Evolutionary conservation across 2,329 filamentous ascomycete genomes (phyloP).

Genomic region (Cladosporium sp.): DNA sequence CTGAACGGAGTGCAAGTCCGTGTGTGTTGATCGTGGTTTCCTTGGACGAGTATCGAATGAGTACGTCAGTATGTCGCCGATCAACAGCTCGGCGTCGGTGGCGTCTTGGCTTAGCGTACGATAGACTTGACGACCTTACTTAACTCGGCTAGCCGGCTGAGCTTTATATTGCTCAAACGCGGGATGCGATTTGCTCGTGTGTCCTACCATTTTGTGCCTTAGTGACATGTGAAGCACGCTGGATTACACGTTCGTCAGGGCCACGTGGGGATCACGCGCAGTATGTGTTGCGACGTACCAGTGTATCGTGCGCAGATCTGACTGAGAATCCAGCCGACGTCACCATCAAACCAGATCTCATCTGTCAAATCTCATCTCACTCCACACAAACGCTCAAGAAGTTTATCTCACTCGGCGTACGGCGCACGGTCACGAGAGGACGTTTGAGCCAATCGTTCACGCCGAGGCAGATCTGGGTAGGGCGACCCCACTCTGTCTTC

Average conservation of each 20-base stretch:
- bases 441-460: conserved; percentile 11
- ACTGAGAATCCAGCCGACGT: too few relatives aligned
- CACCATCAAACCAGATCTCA: not conserved
- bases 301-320: too few relatives aligned
- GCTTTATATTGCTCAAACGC: not conserved
- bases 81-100: not conserved
- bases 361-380: conserved; percentile 8
- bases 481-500: not conserved
- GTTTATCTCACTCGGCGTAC: conserved; percentile 8
- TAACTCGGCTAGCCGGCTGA: not conserved
- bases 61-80: conserved; percentile 5
- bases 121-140: not conserved
- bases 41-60: not conserved
- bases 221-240: not conserved
- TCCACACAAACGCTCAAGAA: conserved; percentile 2
- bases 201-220: not conserved
- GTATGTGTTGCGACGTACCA: not conserved
- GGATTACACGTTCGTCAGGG: too few relatives aligned
- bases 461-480: conserved; percentile 9
- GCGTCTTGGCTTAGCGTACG: not conserved
- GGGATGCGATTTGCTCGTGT: not conserved
- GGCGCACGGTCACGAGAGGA: not conserved
- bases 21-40: not conserved
- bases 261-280: too few relatives aligned
- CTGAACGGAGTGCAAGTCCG: not conserved